Conservation (phyloP, 352 stramenopile genomes). For the Phytophthora syringae region DNA sequence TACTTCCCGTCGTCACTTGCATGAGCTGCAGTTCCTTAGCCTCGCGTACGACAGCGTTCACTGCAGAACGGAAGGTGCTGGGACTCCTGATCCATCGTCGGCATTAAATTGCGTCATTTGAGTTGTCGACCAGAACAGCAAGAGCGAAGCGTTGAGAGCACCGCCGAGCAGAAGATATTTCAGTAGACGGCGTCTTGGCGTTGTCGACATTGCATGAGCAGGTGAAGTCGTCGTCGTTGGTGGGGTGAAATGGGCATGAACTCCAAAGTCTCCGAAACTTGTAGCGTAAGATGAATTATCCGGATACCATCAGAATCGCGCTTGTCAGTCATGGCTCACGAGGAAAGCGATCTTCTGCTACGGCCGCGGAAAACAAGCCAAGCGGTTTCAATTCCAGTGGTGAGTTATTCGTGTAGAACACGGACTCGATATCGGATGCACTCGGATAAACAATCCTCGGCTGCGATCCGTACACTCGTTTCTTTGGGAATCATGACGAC, state of each 20-base stretch:
- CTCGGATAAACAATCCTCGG: neutral
- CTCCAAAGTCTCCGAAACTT: too few relatives aligned
- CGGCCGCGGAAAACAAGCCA: too few relatives aligned
- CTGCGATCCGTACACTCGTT: conserved; percentile 12
- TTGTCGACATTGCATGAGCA: neutral
- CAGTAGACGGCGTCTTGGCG: conserved; percentile 9
- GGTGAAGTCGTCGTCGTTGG: neutral
- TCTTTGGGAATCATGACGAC: conserved; percentile 6
- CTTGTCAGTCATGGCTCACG: too few relatives aligned
- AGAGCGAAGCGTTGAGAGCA: conserved; percentile 17
- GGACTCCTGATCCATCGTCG: neutral
- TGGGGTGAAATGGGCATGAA: too few relatives aligned
- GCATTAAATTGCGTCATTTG: conserved; percentile 11
- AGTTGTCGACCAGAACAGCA: conserved; percentile 22
- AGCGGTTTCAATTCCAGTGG: too few relatives aligned
- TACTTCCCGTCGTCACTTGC: conserved; percentile 10
- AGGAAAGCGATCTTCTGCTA: too few relatives aligned
- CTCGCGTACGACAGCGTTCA: conserved; percentile 9
- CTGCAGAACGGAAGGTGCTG: conserved; percentile 18
- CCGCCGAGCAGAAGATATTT: conserved; percentile 14
- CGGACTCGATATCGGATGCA: conserved; percentile 8
- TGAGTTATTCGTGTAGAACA: too few relatives aligned
- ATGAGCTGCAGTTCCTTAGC: conserved; percentile 20
- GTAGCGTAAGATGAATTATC: conserved; percentile 7
- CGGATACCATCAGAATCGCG: too few relatives aligned